Evolutionary conservation across 2,329 filamentous ascomycete species (phyloP).

Genomic region (Fusarium miscanthi): DNA sequence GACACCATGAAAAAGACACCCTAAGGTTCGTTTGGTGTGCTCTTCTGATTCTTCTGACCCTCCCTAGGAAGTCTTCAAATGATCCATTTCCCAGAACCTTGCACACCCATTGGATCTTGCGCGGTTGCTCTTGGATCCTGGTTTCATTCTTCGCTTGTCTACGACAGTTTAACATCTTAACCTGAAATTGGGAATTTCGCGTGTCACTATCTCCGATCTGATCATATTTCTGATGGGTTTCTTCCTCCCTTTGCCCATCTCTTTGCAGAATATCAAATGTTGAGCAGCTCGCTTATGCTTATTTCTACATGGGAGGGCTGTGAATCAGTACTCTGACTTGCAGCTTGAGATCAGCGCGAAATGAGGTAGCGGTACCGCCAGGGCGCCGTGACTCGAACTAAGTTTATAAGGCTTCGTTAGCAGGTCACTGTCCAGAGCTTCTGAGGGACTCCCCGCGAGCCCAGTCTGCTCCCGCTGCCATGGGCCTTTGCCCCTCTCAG

Average conservation of each 20-base stretch:
- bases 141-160: conserved; percentile 36
- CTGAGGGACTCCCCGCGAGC: conserved; percentile 1
- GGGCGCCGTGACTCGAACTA: conserved; percentile 22
- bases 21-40: conserved; percentile 35
- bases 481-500: not conserved
- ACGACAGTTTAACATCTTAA: conserved; percentile 11
- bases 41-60: conserved; percentile 43
- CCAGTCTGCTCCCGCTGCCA: conserved; percentile 6
- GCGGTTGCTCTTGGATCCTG: conserved; percentile 18
- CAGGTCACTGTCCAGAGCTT: conserved; percentile 2
- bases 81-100: conserved; percentile 30
- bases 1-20: conserved; percentile 29
- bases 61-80: conserved; percentile 13
- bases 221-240: conserved; percentile 12
- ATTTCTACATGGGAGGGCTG: not conserved
- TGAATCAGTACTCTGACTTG: conserved; percentile 10
- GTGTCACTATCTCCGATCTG: conserved; percentile 7
- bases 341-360: not conserved
- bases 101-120: conserved; percentile 25
- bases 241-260: conserved; percentile 25
- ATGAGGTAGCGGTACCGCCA: conserved; percentile 9
- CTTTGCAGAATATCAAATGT: not conserved
- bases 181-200: conserved; percentile 33
- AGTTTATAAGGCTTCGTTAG: conserved; percentile 32
- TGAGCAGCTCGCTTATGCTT: conserved; percentile 21